Percentiles rank a stretch among this genome's conserved stretches.
phyloP scores from a whole-genome alignment of 2,329 filamentous ascomycete genomes.

The Aspergillus ochraceus region DNA sequence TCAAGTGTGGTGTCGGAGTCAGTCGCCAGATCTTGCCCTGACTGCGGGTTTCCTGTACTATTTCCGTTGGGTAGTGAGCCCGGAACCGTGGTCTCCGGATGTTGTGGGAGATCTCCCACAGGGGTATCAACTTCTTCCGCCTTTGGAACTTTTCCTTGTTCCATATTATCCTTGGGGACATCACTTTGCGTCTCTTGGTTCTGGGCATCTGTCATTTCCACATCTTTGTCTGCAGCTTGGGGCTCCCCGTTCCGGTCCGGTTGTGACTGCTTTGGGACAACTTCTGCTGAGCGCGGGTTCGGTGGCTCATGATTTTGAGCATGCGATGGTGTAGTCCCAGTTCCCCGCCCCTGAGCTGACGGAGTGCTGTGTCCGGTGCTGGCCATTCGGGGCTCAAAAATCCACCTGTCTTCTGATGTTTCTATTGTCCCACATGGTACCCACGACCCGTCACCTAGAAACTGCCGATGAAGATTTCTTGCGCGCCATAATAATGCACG shows the following conservation, averaged over 20 bases:
- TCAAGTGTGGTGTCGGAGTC: conserved; percentile 11
- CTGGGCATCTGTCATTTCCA: conserved; percentile 35
- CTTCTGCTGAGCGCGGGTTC: conserved; percentile 7
- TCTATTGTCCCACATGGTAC: conserved; percentile 57
- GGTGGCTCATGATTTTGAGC: conserved; percentile 13
- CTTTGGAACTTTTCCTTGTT: conserved; percentile 27
- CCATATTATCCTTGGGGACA: conserved; percentile 4
- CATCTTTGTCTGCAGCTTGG: conserved; percentile 23
- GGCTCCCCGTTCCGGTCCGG: conserved; percentile 10
- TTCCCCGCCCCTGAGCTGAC: conserved; percentile 16
- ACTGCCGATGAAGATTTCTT: conserved; percentile 57
- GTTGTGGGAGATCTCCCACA: conserved; percentile 34
- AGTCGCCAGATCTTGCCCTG: conserved; percentile 3
- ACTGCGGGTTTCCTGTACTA: conserved; percentile 6
- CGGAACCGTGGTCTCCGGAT: conserved; percentile 24
- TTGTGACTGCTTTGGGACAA: conserved; percentile 12
- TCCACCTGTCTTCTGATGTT: conserved; percentile 49
- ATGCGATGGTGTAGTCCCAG: conserved; percentile 13
- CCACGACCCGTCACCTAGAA: conserved; percentile 62
- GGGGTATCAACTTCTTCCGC: conserved; percentile 37
- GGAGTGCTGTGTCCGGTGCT: conserved; percentile 18
- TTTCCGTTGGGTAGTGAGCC: conserved; percentile 16
- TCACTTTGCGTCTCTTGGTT: conserved; percentile 14
- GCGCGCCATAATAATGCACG: conserved; percentile 56
- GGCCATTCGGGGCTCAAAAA: conserved; percentile 43